Evolutionary conservation across 2,329 filamentous ascomycete species (phyloP).

Genomic region (Ophiognomonia clavigignenti-juglandacearum): DNA sequence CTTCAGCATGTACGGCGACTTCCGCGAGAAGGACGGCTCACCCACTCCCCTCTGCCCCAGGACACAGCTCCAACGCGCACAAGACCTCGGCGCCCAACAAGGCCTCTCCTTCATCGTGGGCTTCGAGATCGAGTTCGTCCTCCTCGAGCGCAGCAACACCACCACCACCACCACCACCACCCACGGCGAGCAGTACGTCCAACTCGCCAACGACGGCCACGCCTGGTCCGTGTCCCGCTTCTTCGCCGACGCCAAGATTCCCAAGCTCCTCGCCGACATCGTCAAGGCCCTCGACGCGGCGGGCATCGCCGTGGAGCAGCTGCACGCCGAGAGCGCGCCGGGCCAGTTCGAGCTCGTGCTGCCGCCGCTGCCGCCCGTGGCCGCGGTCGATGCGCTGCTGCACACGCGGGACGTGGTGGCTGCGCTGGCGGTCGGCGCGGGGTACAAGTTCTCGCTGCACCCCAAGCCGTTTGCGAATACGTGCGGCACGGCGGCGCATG

Average conservation of each 20-base stretch:
- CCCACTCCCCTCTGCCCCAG: slow-evolving; percentile 59
- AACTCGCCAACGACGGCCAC: slow-evolving; percentile 61
- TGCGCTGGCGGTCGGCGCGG: slow-evolving; percentile 56
- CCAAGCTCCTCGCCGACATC: slow-evolving; percentile 61
- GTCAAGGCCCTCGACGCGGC: slow-evolving; percentile 53
- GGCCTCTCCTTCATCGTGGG: slow-evolving; percentile 61
- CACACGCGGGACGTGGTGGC: slow-evolving; percentile 67
- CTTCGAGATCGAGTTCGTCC: slow-evolving; percentile 78
- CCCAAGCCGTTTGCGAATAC: slow-evolving; percentile 59
- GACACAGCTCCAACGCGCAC: slow-evolving; percentile 50
- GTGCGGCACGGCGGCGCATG: slow-evolving; percentile 63
- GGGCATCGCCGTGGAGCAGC: slow-evolving; percentile 64
- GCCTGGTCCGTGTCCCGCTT: slow-evolving; percentile 65
- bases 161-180: too few relatives aligned
- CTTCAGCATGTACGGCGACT: slow-evolving; percentile 63
- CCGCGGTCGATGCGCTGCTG: slow-evolving; percentile 67
- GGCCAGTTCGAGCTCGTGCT: slow-evolving; percentile 78
- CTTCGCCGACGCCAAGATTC: slow-evolving; percentile 52
- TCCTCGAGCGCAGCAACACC: slow-evolving; percentile 56
- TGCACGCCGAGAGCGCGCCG: slow-evolving; percentile 68
- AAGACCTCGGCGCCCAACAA: slow-evolving; percentile 45
- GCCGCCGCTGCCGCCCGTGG: slow-evolving; percentile 54
- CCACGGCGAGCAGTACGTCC: too few relatives aligned
- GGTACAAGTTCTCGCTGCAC: slow-evolving; percentile 65
- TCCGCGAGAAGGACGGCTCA: slow-evolving; percentile 51